These are phyloP conservation scores for Tulasnella sp. DNA, from an alignment of 768 basidiomycete genomes.

Conservation along the genomic window DNA sequence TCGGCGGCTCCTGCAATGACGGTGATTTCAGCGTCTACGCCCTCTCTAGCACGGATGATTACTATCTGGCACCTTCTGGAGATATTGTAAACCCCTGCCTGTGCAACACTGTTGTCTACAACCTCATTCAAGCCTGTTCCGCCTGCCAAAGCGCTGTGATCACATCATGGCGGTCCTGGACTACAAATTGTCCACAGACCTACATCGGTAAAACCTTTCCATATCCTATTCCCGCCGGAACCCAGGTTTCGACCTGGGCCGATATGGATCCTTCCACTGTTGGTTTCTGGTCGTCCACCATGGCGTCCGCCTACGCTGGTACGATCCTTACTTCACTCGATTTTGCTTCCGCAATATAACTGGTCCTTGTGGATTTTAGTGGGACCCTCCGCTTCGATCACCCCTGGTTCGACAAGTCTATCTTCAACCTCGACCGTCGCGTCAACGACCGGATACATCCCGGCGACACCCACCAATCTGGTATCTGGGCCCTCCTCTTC, in stretches of 20 bases:
- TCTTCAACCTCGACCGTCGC: not conserved
- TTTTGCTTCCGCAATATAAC: not conserved
- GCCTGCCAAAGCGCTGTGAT: constrained; percentile 16
- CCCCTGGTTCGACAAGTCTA: not conserved
- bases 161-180: constrained; percentile 1
- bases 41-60: not conserved
- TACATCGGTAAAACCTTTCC: constrained; percentile 16
- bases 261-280: not conserved
- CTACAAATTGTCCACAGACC: not conserved
- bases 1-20: not conserved
- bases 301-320: constrained; percentile 18
- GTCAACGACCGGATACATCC: not conserved
- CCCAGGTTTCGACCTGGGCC: constrained; percentile 30
- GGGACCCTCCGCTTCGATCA: constrained; percentile 8
- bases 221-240: constrained; percentile 15
- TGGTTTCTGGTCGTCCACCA: constrained; percentile 9
- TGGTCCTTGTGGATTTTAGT: not conserved
- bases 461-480: not conserved
- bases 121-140: constrained; percentile 18
- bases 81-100: not conserved
- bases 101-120: constrained; percentile 33
- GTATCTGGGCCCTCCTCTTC: not conserved
- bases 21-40: not conserved
- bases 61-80: not conserved
- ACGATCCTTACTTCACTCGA: not conserved